phyloP scores from a whole-genome alignment of 2,329 filamentous ascomycete species.

The Graphium sp. region DNA sequence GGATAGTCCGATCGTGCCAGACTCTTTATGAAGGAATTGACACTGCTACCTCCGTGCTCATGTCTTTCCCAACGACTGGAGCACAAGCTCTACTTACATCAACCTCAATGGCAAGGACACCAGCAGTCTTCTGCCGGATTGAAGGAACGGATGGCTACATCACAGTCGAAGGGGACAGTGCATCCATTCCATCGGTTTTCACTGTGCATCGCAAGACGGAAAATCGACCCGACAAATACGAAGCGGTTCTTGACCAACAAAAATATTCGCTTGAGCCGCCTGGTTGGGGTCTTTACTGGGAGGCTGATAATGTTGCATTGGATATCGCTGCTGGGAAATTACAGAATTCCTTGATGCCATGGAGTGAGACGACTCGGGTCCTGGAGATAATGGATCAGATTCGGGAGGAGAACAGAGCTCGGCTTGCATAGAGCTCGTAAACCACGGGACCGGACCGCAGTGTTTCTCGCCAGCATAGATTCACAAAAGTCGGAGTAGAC shows the following conservation, averaged over 20 bases:
- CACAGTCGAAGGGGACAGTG: slow-evolving; percentile 15
- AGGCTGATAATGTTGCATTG: slow-evolving; percentile 23
- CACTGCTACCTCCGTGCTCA: slow-evolving; percentile 16
- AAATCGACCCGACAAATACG: no score
- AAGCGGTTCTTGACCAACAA: slow-evolving; percentile 12
- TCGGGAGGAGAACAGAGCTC: slow-evolving; percentile 14
- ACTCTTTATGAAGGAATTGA: slow-evolving; percentile 17
- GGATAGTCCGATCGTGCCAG: slow-evolving; percentile 17
- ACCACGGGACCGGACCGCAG: no score
- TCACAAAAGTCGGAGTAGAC: no score
- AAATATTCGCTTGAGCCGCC: slow-evolving; percentile 18
- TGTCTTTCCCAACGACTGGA: slow-evolving; percentile 19
- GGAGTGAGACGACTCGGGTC: slow-evolving; percentile 24
- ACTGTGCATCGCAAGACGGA: slow-evolving; percentile 12
- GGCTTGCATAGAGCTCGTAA: slow-evolving; percentile 13
- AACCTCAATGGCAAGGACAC: slow-evolving; percentile 13
- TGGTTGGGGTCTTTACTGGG: slow-evolving; percentile 22
- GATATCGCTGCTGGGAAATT: slow-evolving; percentile 19
- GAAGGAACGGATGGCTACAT: slow-evolving; percentile 21
- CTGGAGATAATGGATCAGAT: slow-evolving; percentile 30
- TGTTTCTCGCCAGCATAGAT: no score
- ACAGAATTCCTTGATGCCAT: slow-evolving; percentile 23
- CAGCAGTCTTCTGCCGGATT: slow-evolving; percentile 17
- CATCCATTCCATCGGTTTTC: slow-evolving; percentile 17
- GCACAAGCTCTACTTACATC: slow-evolving; percentile 23